A percentile compares a stretch with the other conserved stretches of the same genome.
These are phyloP conservation scores for Amaranthus palmeri DNA, from an alignment of 148 eudicot species.

Conservation along the genomic window DNA sequence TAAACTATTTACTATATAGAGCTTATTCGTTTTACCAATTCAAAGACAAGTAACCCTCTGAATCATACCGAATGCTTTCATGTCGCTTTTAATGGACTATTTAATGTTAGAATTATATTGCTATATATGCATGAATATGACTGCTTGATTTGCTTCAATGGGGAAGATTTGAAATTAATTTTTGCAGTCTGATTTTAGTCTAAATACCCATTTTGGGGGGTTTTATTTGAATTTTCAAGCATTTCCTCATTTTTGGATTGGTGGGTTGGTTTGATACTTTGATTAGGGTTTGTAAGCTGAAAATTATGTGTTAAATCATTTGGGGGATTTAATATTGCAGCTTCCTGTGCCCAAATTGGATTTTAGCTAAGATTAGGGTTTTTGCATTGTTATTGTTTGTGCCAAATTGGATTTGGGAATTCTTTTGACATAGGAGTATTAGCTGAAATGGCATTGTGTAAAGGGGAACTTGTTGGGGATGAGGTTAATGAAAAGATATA, in stretches of 20 bases:
- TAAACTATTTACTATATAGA: neutral
- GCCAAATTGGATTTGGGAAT: too few species aligned
- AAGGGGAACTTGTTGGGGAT: slow-evolving; percentile 5
- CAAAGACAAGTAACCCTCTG: slow-evolving; percentile 8
- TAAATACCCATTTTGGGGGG: neutral
- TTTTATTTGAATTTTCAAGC: neutral
- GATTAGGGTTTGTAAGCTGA: neutral
- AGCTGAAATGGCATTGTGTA: neutral
- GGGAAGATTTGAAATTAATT: neutral
- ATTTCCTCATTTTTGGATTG: slow-evolving; percentile 1
- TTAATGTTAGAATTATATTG: neutral
- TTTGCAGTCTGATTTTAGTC: neutral
- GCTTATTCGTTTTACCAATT: neutral
- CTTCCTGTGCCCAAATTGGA: neutral
- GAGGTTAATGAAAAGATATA: slow-evolving; percentile 28
- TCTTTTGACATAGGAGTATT: neutral
- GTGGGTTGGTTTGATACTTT: slow-evolving; percentile 6
- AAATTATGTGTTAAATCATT: neutral
- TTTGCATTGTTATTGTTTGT: neutral
- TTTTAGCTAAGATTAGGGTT: neutral
- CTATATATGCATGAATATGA: neutral
- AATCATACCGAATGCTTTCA: neutral
- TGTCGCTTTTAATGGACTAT: slow-evolving; percentile 4
- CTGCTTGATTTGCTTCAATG: neutral
- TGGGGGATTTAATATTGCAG: slow-evolving; percentile 5